Evolutionary conservation across 169 alveolate genomes (phyloP).

Genomic region (Eimeria brunetti): DNA sequence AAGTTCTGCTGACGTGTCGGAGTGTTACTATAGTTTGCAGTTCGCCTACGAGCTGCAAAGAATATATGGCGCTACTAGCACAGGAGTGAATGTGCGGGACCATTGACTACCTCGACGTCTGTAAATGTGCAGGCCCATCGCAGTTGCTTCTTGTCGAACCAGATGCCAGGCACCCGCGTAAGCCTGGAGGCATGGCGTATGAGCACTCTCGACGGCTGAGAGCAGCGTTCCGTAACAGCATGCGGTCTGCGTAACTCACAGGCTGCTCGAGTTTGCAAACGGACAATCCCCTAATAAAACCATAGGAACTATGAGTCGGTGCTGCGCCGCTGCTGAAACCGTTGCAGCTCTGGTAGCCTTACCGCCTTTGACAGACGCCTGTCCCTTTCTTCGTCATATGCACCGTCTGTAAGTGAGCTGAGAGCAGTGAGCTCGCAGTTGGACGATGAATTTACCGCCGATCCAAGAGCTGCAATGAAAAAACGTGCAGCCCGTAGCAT

Average conservation of each 20-base stretch:
- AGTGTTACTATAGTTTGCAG: neutral
- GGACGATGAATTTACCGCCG: neutral
- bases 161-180: conserved; percentile 80
- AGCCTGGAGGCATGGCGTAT: conserved; percentile 78
- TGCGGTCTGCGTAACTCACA: neutral
- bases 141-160: conserved; percentile 82
- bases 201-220: conserved; percentile 77
- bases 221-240: neutral
- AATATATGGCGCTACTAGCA: neutral
- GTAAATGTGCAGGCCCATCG: conserved; percentile 83
- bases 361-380: conserved; percentile 77
- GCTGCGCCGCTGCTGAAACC: neutral
- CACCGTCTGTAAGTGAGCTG: conserved; percentile 27
- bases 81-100: neutral
- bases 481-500: neutral
- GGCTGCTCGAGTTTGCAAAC: neutral
- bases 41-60: neutral
- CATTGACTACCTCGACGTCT: conserved; percentile 8
- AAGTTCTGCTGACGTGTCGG: neutral
- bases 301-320: neutral
- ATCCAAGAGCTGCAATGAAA: conserved; percentile 3
- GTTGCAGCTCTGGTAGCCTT: neutral
- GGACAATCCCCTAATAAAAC: neutral
- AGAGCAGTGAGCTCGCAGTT: neutral
- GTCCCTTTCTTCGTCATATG: conserved; percentile 72